Evolutionary conservation across 495 filamentous ascomycete species (phyloP), one percentile per base, ranked within the genome.

Genomic region (Penicillium silybi): DNA sequence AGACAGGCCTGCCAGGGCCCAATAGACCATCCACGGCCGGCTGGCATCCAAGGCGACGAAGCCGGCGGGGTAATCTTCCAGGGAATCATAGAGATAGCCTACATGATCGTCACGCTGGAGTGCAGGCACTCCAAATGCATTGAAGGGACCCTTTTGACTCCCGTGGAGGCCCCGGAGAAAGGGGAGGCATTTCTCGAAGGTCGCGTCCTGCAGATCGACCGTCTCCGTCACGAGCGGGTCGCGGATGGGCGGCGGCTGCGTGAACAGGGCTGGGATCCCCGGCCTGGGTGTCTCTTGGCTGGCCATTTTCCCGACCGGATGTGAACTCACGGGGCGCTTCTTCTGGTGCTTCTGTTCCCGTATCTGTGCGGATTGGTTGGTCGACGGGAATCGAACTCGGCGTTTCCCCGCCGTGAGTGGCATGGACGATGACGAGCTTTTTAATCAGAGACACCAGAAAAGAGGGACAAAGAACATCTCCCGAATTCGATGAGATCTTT

Each of bases 21-120:
- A 98, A 70, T 97, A 97, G 54, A 93, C 70, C 59, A 96, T 79
- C 93, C 93, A 98, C 1, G 93, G 90, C 41, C 93, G 76, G 58
- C 84, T 87, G 15, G 93, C 85, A 73, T 98, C 93, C 44, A 87
- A 77, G 1, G 71, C 71, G 18, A 85, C 81, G 62, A 85, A 93
- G 10, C 69, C 67, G 2, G 75, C 64, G 0, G 90, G 88, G 49
- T 93, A 83, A 16, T 73, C 66, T 35, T 76, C 77, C 16, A 98
- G 72, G 22, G 77, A 73, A 37, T 80, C 73, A 44, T 84, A 85
- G 19, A 96, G 76, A 64, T 92, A 98, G n/a, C 53, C 68, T 53
- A 87, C 74, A 73, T 98, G 93, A 34, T 76, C 70, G 50, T 82
- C 74, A 9, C 87, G 83, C 44, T 82, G 73, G 34, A 98, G 80